These are phyloP conservation scores for Fusarium devonianum DNA, from an alignment of 2,329 filamentous ascomycete species.

Conservation along the genomic window DNA sequence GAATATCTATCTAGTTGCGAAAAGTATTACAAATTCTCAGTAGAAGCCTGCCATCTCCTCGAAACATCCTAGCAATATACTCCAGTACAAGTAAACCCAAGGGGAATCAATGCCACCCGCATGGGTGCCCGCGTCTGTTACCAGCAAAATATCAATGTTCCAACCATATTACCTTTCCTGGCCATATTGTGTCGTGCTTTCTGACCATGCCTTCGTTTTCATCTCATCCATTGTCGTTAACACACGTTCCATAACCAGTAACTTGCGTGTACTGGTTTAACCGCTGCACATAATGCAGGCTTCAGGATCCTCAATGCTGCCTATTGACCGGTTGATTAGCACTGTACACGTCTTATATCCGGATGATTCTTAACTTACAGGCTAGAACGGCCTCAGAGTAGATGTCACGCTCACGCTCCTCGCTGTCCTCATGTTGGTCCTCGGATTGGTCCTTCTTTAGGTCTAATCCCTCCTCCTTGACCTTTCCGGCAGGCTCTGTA, in stretches of 20 bases:
- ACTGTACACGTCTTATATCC: not conserved
- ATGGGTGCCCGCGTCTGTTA: constrained; percentile 22
- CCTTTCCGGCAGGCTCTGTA: constrained; percentile 70
- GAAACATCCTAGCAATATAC: constrained; percentile 27
- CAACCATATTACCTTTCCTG: constrained; percentile 35
- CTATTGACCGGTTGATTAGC: constrained; percentile 54
- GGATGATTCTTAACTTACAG: constrained; percentile 65
- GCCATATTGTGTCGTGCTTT: constrained; percentile 32
- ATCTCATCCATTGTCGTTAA: constrained; percentile 45
- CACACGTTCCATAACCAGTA: constrained; percentile 30
- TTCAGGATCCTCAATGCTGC: constrained; percentile 97
- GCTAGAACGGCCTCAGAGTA: constrained; percentile 91
- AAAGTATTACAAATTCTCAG: constrained; percentile 13
- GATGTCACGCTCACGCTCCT: constrained; percentile 86
- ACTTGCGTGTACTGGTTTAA: constrained; percentile 56
- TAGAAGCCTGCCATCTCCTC: constrained; percentile 12
- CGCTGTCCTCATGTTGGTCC: constrained; percentile 74
- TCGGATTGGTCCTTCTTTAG: constrained; percentile 70
- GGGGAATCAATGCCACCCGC: constrained; percentile 25
- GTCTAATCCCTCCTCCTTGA: constrained; percentile 69
- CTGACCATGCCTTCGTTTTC: constrained; percentile 40
- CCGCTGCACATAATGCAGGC: constrained; percentile 97
- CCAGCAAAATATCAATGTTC: constrained; percentile 26
- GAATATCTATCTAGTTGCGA: constrained; percentile 30
- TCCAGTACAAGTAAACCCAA: constrained; percentile 28